Conservation (phyloP, 2,329 filamentous ascomycete species). For the Aschersonia sp. region DNA sequence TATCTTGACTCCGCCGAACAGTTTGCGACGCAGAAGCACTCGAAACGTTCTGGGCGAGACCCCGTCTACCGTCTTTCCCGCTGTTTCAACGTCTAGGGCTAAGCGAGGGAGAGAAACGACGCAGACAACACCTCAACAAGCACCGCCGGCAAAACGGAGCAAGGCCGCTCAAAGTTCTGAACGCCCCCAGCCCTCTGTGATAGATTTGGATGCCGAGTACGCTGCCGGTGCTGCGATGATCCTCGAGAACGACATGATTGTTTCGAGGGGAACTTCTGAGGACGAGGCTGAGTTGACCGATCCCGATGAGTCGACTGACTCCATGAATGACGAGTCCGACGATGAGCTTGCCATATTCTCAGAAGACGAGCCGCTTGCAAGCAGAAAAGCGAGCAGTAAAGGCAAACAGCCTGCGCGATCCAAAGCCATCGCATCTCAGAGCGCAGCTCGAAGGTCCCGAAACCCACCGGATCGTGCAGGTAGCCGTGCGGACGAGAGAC, state of each 20-base stretch:
- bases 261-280: slow-evolving; percentile 3
- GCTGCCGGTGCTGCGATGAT: slow-evolving; percentile 11
- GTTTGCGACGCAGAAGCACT: slow-evolving; percentile 1
- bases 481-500: neutral
- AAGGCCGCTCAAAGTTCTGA: slow-evolving; percentile 18
- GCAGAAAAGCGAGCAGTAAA: slow-evolving; percentile 7
- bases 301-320: slow-evolving; percentile 6
- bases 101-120: slow-evolving; percentile 14
- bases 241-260: slow-evolving; percentile 6
- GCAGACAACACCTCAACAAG: slow-evolving; percentile 4
- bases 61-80: slow-evolving; percentile 3
- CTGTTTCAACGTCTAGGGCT: slow-evolving; percentile 2
- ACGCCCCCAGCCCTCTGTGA: slow-evolving; percentile 8
- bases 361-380: slow-evolving; percentile 16
- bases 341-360: slow-evolving; percentile 7
- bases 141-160: slow-evolving; percentile 15
- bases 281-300: slow-evolving; percentile 7
- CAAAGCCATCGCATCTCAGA: neutral
- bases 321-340: slow-evolving; percentile 2
- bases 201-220: slow-evolving; percentile 18
- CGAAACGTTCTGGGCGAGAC: neutral
- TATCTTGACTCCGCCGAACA: slow-evolving; percentile 1
- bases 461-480: neutral
- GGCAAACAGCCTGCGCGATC: slow-evolving; percentile 5
- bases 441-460: neutral